Evolutionary conservation across 345 rosid species (phyloP), one percentile per base, ranked within the genome.

Genomic region (Pugionium cornutum): DNA sequence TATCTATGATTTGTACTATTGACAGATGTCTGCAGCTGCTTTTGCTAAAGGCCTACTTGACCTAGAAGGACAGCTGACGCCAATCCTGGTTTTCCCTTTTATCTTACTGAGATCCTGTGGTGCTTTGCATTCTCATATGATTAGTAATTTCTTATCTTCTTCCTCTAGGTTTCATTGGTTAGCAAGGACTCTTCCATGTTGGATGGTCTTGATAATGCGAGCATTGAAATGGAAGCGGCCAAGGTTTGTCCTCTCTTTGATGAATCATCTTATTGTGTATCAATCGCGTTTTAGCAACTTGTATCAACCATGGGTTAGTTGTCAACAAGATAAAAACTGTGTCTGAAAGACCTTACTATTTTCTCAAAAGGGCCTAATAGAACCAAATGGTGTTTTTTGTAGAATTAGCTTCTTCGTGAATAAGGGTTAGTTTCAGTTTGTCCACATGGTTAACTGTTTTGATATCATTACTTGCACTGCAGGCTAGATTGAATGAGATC

Each of bases 1-100:
- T 46, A 27, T 26, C 10, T 62, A 29, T 51, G 46, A 28, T 62
- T 27, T 67, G 32, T 45, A 60, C 4, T 77, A 54, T 68, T 75
- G 75, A 58, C 86, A 94, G 99, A 95, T 95, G 99, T 95, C 99
- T 69, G 99, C 98, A 52, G 99, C 99, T 61, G 98, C 98, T 60
- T 95, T 95, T 81, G 98, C 99, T 18, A 95, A 95, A 85, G 99
- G 99, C 77, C 90, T 95, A 64, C 98, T 95, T 77, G 99, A 95
- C 77, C 79, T 95, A 53, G 99, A 95, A 86, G 99, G 99, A 73
- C 99, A 82, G 73, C 81, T 95, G 58, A 95, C 99, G 9, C 99
- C 99, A 60, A 94, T 94, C 64, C 84, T 94, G 97, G 99, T 94
- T 48, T 67, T 82, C 67, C 34, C 35, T 39, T 25, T 73, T 64